These are phyloP conservation scores for Trichomonas vaginalis DNA, from an alignment of 208 protist genomes.

Conservation along the genomic window DNA sequence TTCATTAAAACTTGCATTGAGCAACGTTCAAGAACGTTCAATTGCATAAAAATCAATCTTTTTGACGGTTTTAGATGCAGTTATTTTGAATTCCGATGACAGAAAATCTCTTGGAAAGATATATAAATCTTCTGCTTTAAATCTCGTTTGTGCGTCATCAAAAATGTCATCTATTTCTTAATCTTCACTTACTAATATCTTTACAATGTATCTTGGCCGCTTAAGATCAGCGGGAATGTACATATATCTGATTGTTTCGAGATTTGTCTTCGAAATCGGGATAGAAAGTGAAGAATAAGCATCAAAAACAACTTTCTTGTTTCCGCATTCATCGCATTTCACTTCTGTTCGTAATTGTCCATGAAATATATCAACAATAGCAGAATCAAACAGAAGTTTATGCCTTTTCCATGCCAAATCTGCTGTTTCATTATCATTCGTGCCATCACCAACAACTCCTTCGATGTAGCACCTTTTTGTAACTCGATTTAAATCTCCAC, in stretches of 20 bases:
- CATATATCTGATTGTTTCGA: neutral
- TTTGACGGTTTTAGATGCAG: neutral
- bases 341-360: neutral
- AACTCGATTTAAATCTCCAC: slow-evolving; percentile 63
- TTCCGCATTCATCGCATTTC: neutral
- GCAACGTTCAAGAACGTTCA: too few species aligned
- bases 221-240: neutral
- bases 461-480: slow-evolving; percentile 38
- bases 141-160: neutral
- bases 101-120: neutral
- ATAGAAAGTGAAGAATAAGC: neutral
- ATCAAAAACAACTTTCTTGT: neutral
- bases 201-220: neutral
- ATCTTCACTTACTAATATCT: neutral
- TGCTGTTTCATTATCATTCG: neutral
- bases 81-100: neutral
- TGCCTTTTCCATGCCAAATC: neutral
- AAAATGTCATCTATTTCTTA: neutral
- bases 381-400: neutral
- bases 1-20: neutral
- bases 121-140: neutral
- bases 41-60: neutral
- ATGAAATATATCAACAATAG: neutral
- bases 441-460: neutral
- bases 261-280: neutral